phyloP scores from a whole-genome alignment of 1,284 basidiomycete genomes.

The Tausonia pullulans region DNA sequence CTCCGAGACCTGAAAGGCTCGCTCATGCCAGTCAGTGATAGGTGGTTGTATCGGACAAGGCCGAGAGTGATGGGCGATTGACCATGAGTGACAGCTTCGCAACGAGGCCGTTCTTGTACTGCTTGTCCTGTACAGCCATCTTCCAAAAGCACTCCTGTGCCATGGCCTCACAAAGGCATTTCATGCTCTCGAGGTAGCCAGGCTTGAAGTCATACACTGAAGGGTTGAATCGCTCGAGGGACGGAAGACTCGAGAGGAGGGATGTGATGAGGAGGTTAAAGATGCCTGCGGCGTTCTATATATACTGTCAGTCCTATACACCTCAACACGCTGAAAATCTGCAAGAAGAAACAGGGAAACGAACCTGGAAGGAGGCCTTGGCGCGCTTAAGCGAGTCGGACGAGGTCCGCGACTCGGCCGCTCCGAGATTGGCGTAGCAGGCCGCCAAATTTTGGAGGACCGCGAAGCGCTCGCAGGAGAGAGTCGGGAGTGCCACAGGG shows the following conservation, averaged over 20 bases:
- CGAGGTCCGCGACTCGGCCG: conserved; percentile 53
- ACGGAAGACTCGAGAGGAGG: conserved; percentile 36
- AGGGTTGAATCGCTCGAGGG: conserved; percentile 22
- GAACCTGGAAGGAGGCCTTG: conserved; percentile 57
- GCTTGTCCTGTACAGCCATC: conserved; percentile 72
- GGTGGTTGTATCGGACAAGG: not conserved
- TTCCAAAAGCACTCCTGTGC: conserved; percentile 98
- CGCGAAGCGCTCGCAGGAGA: conserved; percentile 64
- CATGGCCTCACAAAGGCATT: conserved; percentile 77
- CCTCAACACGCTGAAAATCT: not conserved
- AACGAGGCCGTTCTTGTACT: conserved; percentile 69
- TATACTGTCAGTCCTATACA: not conserved
- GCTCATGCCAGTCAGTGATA: no score
- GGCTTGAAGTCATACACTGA: conserved; percentile 49
- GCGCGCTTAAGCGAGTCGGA: conserved; percentile 64
- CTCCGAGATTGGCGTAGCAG: conserved; percentile 56
- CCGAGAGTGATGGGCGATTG: conserved; percentile 4
- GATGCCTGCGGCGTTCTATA: conserved; percentile 65
- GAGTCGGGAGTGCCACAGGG: conserved; percentile 54
- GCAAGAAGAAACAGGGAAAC: conserved; percentile 20
- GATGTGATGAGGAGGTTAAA: conserved; percentile 52
- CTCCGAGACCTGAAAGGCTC: conserved; percentile 45
- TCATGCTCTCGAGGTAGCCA: conserved; percentile 52
- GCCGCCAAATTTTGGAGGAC: conserved; percentile 76
- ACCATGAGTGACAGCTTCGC: conserved; percentile 74